phyloP scores from a whole-genome alignment of 768 basidiomycete genomes.

The Mycena capillaripes region DNA sequence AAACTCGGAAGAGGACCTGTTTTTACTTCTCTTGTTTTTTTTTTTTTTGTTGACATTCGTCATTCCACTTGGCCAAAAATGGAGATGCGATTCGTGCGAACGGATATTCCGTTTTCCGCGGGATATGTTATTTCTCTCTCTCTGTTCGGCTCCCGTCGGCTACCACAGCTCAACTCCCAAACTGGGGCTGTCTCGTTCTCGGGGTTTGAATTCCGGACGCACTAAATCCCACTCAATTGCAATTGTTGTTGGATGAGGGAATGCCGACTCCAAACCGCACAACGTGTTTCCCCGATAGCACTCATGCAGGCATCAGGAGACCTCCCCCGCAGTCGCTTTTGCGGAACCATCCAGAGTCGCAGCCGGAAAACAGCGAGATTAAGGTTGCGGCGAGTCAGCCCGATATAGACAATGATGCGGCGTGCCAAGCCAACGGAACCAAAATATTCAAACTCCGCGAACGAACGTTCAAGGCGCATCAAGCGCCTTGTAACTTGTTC shows the following conservation, averaged over 20 bases:
- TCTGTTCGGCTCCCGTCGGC: background rate
- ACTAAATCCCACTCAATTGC: background rate
- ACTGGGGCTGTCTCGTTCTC: background rate
- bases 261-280: conserved; percentile 9
- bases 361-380: conserved; percentile 14
- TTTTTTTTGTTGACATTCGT: background rate
- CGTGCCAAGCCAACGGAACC: conserved; percentile 14
- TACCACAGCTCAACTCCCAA: background rate
- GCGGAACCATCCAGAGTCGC: too few relatives aligned
- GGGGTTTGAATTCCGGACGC: background rate
- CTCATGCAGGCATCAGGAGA: background rate
- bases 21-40: background rate
- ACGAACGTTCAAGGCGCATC: background rate
- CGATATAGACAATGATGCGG: background rate
- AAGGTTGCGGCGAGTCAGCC: conserved; percentile 18
- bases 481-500: background rate
- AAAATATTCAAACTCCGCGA: conserved; percentile 9
- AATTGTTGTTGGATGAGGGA: background rate
- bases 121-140: background rate
- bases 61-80: background rate
- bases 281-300: conserved; percentile 1
- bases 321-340: background rate
- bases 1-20: too few relatives aligned
- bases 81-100: background rate
- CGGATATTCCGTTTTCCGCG: conserved; percentile 17